Percentiles rank a stretch among this genome's conserved stretches.
These are phyloP conservation scores for Eucalyptus rudis DNA, from an alignment of 345 rosid genomes.

Conservation along the genomic window DNA sequence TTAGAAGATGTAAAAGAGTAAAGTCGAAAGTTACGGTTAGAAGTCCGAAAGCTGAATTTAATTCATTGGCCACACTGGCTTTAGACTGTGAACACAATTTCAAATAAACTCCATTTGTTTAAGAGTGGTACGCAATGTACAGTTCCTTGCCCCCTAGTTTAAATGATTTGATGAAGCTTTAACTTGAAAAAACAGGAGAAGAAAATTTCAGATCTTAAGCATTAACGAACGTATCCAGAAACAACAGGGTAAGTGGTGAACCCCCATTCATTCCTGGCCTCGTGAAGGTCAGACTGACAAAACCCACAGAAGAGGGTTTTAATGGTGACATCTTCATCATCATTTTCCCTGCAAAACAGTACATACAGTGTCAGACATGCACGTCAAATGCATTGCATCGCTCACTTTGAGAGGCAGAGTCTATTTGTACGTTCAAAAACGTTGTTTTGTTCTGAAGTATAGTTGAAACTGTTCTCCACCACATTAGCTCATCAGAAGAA, in stretches of 20 bases:
- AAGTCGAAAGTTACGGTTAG: background rate
- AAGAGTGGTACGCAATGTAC: background rate
- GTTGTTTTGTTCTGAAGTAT: background rate
- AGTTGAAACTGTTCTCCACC: background rate
- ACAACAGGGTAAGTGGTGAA: constrained; percentile 53
- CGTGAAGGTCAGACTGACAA: constrained; percentile 69
- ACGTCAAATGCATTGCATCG: background rate
- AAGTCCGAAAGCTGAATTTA: background rate
- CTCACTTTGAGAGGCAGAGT: background rate
- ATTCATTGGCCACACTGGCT: background rate
- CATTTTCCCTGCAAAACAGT: constrained; percentile 41
- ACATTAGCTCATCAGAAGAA: background rate
- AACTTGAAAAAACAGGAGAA: background rate
- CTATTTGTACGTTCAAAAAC: background rate
- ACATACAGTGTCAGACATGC: background rate
- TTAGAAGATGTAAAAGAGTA: background rate
- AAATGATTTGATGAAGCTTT: background rate
- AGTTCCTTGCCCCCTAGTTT: background rate
- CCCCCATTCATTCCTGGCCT: constrained; percentile 68
- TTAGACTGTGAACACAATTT: background rate
- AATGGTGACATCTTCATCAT: constrained; percentile 65
- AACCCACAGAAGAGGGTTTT: constrained; percentile 72
- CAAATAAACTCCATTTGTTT: background rate
- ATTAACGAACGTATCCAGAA: constrained; percentile 48
- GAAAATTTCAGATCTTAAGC: background rate